phyloP scores from a whole-genome alignment of 176 grass and related monocot genomes.

The Phyllostachys edulis region DNA sequence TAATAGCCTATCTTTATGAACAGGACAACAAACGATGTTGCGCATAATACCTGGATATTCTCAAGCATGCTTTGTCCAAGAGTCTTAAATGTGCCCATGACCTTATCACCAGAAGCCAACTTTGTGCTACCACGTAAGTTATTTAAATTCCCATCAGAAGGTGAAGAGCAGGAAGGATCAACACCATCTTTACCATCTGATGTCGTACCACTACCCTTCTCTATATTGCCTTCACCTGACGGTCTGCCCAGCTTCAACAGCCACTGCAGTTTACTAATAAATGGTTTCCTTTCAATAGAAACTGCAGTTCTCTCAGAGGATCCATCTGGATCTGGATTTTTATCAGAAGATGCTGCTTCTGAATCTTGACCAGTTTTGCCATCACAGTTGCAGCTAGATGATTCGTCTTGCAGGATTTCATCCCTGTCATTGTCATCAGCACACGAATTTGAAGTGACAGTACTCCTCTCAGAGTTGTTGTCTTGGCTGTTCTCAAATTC shows the following conservation, averaged over 20 bases:
- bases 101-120: constrained; percentile 66
- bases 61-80: constrained; percentile 94
- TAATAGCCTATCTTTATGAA: neutral
- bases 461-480: constrained; percentile 71
- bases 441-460: constrained; percentile 70
- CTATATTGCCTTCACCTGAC: constrained; percentile 38
- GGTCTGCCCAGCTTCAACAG: constrained; percentile 68
- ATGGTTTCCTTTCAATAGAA: constrained; percentile 61
- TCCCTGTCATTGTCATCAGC: constrained; percentile 55
- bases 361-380: constrained; percentile 38
- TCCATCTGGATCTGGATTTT: constrained; percentile 31
- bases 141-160: constrained; percentile 40
- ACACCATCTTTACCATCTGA: constrained; percentile 25
- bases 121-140: constrained; percentile 17
- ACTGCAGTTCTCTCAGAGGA: constrained; percentile 10
- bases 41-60: constrained; percentile 75
- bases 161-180: neutral
- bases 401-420: constrained; percentile 35
- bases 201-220: constrained; percentile 41
- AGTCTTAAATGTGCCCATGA: constrained; percentile 67
- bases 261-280: constrained; percentile 81
- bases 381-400: constrained; percentile 29
- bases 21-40: neutral
- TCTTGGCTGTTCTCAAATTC: constrained; percentile 50
- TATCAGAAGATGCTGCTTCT: constrained; percentile 17